A percentile compares a stretch with the other conserved stretches of the same genome.
Evolutionary conservation across 1,284 basidiomycete species (phyloP).

Genomic region (Lentinus polychrous): DNA sequence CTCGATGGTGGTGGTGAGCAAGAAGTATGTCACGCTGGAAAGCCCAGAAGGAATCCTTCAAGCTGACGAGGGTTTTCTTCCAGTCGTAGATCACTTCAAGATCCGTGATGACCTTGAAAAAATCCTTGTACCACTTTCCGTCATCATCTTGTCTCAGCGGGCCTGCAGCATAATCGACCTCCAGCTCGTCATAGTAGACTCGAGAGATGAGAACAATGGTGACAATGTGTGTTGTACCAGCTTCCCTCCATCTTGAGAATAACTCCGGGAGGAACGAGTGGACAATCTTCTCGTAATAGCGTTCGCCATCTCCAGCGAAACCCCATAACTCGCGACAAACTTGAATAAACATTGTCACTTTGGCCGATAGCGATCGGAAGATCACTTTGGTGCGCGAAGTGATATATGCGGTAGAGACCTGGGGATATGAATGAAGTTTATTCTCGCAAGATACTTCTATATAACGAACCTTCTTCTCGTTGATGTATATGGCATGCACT

Average conservation of each 20-base stretch:
- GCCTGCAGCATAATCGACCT: conserved; percentile 72
- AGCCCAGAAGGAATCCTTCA: conserved; percentile 85
- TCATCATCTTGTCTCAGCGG: conserved; percentile 70
- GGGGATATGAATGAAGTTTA: conserved; percentile 2
- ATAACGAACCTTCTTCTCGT: conserved; percentile 48
- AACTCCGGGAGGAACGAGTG: conserved; percentile 87
- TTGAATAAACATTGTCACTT: conserved; percentile 91
- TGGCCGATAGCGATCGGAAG: conserved; percentile 88
- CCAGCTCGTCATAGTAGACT: conserved; percentile 84
- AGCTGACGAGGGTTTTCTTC: conserved; percentile 77
- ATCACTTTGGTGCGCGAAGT: conserved; percentile 83
- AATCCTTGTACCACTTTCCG: conserved; percentile 89
- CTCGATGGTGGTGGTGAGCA: conserved; percentile 78
- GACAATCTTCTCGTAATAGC: conserved; percentile 94
- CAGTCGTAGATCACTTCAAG: conserved; percentile 85
- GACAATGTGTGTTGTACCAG: conserved; percentile 87
- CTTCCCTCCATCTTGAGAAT: conserved; percentile 77
- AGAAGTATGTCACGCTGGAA: conserved; percentile 86
- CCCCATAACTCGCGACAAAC: conserved; percentile 96
- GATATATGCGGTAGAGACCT: conserved; percentile 80
- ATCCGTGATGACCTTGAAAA: conserved; percentile 92
- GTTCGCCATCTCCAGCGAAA: conserved; percentile 93
- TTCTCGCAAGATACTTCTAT: conserved; percentile 5
- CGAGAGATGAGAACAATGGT: conserved; percentile 94
- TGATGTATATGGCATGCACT: conserved; percentile 70